Evolutionary conservation across 2,329 filamentous ascomycete genomes (phyloP).

Genomic region (Fusarium sp.): DNA sequence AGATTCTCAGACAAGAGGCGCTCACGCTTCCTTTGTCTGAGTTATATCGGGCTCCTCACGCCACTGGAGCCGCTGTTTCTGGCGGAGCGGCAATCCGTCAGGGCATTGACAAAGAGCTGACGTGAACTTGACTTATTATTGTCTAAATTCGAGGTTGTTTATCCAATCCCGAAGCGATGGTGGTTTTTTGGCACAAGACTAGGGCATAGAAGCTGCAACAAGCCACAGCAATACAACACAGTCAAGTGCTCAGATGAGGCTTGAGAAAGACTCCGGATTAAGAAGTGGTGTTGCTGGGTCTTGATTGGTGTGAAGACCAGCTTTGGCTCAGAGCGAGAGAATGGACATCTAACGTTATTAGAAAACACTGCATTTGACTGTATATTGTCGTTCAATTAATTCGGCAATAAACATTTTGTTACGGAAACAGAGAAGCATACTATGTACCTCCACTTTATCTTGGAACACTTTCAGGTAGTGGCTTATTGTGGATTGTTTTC

Average conservation of each 20-base stretch:
- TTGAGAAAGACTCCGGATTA: constrained; percentile 3
- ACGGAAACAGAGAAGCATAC: not conserved
- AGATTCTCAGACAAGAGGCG: constrained; percentile 31
- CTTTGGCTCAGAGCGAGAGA: not conserved
- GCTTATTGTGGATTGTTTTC: constrained; percentile 6
- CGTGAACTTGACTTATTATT: constrained; percentile 18
- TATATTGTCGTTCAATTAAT: not conserved
- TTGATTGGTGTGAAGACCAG: not conserved
- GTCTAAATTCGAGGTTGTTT: constrained; percentile 1
- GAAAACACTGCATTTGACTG: not conserved
- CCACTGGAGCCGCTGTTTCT: constrained; percentile 9
- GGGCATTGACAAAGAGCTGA: constrained; percentile 7
- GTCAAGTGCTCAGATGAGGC: constrained; percentile 8
- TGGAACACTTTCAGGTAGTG: constrained; percentile 14
- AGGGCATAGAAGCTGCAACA: constrained; percentile 2
- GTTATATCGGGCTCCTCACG: constrained; percentile 6
- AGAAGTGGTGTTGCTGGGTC: not conserved
- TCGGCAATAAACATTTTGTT: not conserved
- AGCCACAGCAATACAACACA: constrained; percentile 19
- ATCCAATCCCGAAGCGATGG: constrained; percentile 17
- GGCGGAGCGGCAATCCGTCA: constrained; percentile 12
- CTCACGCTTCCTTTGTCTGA: constrained; percentile 14
- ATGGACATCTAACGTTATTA: not conserved
- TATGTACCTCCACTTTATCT: not conserved
- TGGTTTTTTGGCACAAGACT: constrained; percentile 18